Percentiles rank a stretch among this genome's conserved stretches.
Evolutionary conservation across 768 basidiomycete species (phyloP).

Genomic region (Goffeauzyma gilvescens): DNA sequence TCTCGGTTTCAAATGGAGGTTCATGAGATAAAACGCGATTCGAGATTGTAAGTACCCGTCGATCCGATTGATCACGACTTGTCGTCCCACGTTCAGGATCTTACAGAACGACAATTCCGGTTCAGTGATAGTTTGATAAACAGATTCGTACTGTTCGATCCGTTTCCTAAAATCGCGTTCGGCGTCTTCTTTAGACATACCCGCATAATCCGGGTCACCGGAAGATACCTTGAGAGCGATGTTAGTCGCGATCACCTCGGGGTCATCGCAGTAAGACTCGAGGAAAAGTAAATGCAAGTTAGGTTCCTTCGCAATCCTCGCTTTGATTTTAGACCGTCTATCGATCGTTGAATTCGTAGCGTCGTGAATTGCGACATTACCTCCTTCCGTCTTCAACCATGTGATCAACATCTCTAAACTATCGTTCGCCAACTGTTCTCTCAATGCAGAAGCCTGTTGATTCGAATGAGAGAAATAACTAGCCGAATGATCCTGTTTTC

Average conservation of each 20-base stretch:
- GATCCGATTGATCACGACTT: conserved; percentile 62
- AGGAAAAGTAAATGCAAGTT: conserved; percentile 79
- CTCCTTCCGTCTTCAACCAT: conserved; percentile 76
- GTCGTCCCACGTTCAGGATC: conserved; percentile 80
- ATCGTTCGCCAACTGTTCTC: conserved; percentile 72
- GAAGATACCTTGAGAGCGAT: conserved; percentile 87
- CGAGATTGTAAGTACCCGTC: conserved; percentile 91
- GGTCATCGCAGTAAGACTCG: conserved; percentile 87
- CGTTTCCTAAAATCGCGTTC: conserved; percentile 75
- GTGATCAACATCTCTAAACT: conserved; percentile 84
- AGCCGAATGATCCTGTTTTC: conserved; percentile 77
- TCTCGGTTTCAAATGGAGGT: conserved; percentile 85
- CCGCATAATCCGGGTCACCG: conserved; percentile 94
- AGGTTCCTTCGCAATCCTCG: conserved; percentile 66
- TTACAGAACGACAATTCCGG: conserved; percentile 72
- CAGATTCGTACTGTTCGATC: conserved; percentile 80
- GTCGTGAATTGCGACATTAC: conserved; percentile 96
- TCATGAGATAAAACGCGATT: conserved; percentile 97
- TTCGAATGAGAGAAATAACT: conserved; percentile 79
- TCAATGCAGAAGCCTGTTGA: conserved; percentile 48
- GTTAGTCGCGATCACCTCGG: conserved; percentile 81
- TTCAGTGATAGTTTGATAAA: conserved; percentile 89
- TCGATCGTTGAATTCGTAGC: conserved; percentile 78
- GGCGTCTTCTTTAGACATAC: conserved; percentile 64
- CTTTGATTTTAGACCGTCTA: conserved; percentile 67